Evolutionary conservation across 352 stramenopile species (phyloP).

Genomic region (Sclerospora graminicola): DNA sequence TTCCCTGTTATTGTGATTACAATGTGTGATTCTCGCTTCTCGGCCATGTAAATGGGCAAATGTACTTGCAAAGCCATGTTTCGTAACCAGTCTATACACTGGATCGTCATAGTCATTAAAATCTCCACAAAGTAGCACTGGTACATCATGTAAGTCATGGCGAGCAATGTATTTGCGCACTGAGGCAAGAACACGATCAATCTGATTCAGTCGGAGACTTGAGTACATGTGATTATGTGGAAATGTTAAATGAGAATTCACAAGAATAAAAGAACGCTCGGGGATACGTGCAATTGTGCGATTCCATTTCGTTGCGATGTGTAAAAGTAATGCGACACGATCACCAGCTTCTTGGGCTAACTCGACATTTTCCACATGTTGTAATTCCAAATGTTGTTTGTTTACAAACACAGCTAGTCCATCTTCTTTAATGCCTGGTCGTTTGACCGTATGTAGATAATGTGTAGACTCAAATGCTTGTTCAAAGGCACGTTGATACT

Average conservation of each 20-base stretch:
- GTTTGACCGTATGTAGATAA: slow-evolving; percentile 65
- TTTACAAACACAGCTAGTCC: slow-evolving; percentile 71
- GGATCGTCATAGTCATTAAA: slow-evolving; percentile 84
- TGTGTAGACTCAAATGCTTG: slow-evolving; percentile 50
- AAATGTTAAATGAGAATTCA: slow-evolving; percentile 84
- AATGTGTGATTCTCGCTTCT: slow-evolving; percentile 78
- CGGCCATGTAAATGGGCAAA: slow-evolving; percentile 65
- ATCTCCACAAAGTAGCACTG: slow-evolving; percentile 76
- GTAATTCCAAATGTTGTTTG: slow-evolving; percentile 67
- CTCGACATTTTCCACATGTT: slow-evolving; percentile 67
- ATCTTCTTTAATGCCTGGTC: slow-evolving; percentile 71
- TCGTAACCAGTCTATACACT: slow-evolving; percentile 63
- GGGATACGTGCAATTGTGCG: slow-evolving; percentile 27
- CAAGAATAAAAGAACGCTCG: slow-evolving; percentile 65
- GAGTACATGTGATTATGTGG: slow-evolving; percentile 73
- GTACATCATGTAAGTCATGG: slow-evolving; percentile 54
- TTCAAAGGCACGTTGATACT: slow-evolving; percentile 65
- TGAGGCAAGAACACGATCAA: slow-evolving; percentile 62
- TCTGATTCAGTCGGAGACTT: slow-evolving; percentile 67
- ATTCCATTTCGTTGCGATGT: slow-evolving; percentile 78
- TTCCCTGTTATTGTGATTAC: slow-evolving; percentile 85
- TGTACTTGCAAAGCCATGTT: slow-evolving; percentile 63
- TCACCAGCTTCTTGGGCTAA: slow-evolving; percentile 67
- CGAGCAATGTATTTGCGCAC: slow-evolving; percentile 56
- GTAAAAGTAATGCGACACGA: slow-evolving; percentile 74